phyloP scores from a whole-genome alignment of 768 basidiomycete species.

The Neoboletus brunneissimus region DNA sequence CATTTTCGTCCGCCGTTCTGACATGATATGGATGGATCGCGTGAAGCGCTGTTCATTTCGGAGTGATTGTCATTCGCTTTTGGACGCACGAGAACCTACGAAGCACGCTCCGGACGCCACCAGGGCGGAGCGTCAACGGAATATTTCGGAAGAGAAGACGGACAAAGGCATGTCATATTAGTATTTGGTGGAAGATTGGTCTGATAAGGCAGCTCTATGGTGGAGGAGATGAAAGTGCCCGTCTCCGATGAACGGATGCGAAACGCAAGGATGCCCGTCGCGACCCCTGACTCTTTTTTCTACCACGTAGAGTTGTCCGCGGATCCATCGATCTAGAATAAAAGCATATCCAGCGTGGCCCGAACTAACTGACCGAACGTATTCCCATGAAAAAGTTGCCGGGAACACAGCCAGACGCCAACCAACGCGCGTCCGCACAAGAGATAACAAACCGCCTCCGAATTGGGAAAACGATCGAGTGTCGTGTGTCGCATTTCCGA shows the following conservation, averaged over 20 bases:
- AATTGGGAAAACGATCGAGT: slow-evolving; percentile 12
- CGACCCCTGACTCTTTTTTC: background rate
- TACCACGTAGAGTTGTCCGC: background rate
- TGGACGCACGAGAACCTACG: background rate
- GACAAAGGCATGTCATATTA: background rate
- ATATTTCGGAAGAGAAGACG: background rate
- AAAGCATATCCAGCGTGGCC: background rate
- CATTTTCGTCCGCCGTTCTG: slow-evolving; percentile 3
- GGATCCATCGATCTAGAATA: background rate
- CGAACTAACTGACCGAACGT: background rate
- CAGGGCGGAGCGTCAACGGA: slow-evolving; percentile 1
- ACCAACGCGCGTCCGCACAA: background rate
- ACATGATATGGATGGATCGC: slow-evolving; percentile 13
- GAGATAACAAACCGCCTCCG: background rate
- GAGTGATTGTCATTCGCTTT: slow-evolving; percentile 2
- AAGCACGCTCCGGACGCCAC: slow-evolving; percentile 10
- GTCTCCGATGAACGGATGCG: slow-evolving; percentile 9
- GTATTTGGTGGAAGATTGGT: slow-evolving; percentile 2
- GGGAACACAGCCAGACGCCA: background rate
- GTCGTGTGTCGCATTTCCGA: slow-evolving; percentile 23
- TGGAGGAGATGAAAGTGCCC: slow-evolving; percentile 5
- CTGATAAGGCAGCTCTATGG: slow-evolving; percentile 9
- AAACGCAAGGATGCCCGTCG: background rate
- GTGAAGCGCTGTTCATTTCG: slow-evolving; percentile 22
- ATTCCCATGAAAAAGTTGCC: background rate